Percentiles rank a stretch among this genome's conserved stretches.
phyloP scores from a whole-genome alignment of 2,329 filamentous ascomycete species.

The Sarocladium strictum region DNA sequence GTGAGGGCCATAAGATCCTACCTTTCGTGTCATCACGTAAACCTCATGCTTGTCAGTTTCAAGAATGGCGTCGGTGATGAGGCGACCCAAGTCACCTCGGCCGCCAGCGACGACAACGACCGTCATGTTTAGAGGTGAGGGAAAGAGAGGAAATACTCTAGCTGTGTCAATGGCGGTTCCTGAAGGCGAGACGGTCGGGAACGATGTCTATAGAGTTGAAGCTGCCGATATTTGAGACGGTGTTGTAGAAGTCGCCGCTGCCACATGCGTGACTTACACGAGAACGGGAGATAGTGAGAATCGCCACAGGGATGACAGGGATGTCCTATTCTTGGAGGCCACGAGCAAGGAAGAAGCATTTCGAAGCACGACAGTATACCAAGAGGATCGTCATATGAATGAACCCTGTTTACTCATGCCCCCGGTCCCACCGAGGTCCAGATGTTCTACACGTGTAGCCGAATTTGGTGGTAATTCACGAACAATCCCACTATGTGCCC shows the following conservation, averaged over 20 bases:
- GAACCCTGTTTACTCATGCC: not conserved
- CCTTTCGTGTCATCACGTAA: conserved; percentile 35
- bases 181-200: not conserved
- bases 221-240: not conserved
- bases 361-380: not conserved
- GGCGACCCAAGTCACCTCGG: conserved; percentile 37
- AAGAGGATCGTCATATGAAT: not conserved
- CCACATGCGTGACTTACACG: not conserved
- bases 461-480: not conserved
- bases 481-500: not conserved
- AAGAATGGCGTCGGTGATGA: conserved; percentile 37
- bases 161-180: not conserved
- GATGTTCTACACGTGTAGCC: not conserved
- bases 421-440: not conserved
- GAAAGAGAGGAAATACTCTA: not conserved
- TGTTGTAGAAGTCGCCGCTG: not conserved
- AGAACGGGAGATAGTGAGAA: not conserved
- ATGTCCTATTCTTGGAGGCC: not conserved
- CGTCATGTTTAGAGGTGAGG: conserved; percentile 15
- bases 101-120: conserved; percentile 41
- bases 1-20: conserved; percentile 11
- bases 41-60: conserved; percentile 30
- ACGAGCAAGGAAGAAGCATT: not conserved
- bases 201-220: not conserved
- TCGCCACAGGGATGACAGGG: not conserved